phyloP scores from a whole-genome alignment of 352 stramenopile genomes.

The Pythium volutum region DNA sequence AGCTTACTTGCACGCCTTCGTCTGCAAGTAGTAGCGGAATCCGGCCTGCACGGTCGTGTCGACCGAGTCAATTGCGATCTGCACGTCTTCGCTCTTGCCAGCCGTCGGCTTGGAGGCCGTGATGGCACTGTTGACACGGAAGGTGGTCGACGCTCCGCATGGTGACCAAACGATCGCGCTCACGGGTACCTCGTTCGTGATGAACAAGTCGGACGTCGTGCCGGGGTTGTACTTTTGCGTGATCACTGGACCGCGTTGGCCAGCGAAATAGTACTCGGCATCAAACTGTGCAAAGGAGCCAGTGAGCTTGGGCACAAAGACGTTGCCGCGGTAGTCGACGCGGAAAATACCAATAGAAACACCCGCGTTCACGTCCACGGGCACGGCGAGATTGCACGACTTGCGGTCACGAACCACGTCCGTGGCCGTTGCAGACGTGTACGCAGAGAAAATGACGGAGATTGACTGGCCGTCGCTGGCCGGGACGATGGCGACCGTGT shows the following conservation, averaged over 20 bases:
- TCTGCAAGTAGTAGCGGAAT: slow-evolving; percentile 49
- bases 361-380: slow-evolving; percentile 33
- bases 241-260: slow-evolving; percentile 31
- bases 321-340: slow-evolving; percentile 51
- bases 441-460: slow-evolving; percentile 36
- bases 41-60: slow-evolving; percentile 44
- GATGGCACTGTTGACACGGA: slow-evolving; percentile 47
- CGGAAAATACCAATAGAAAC: slow-evolving; percentile 32
- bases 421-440: slow-evolving; percentile 26
- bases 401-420: slow-evolving; percentile 29
- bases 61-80: slow-evolving; percentile 50
- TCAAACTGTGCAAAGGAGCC: slow-evolving; percentile 42
- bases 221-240: slow-evolving; percentile 17
- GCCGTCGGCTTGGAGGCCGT: slow-evolving; percentile 34
- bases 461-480: slow-evolving; percentile 30
- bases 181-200: slow-evolving; percentile 42
- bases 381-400: slow-evolving; percentile 42
- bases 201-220: slow-evolving; percentile 25
- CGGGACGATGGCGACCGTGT: slow-evolving; percentile 25
- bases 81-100: slow-evolving; percentile 30
- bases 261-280: slow-evolving; percentile 55
- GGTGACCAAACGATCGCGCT: slow-evolving; percentile 49
- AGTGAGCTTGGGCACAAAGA: slow-evolving; percentile 31
- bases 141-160: slow-evolving; percentile 45
- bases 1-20: slow-evolving; percentile 23